Evolutionary conservation across 106 monocot species (phyloP), one percentile per base, ranked within the genome.

Genomic region (Dendrobium catenatum): DNA sequence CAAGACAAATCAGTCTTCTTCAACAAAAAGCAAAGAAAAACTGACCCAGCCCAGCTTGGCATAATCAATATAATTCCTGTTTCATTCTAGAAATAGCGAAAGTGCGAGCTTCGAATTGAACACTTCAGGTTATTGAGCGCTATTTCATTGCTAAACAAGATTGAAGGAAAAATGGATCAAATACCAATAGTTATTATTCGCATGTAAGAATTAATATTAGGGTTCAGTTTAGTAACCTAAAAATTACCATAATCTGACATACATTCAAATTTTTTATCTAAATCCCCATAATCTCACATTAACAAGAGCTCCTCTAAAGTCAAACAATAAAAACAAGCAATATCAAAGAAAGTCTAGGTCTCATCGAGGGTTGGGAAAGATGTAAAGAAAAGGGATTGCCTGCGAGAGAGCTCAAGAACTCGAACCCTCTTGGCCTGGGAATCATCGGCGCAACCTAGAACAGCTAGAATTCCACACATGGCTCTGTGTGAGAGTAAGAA

Each of bases 351-450:
- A 1, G 10, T 10, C 74, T 74, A 74, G 73, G 73, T 17, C 20
- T 74, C 5, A 15, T 73, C 5, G 17, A 27, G 33, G 33, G 10
- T 4, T 40, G 2, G 13, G 72, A 40, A 15, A 72, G 16, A 5
- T 2, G 13, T 13, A 51, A 3, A 74, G 74, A 74, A 44, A 74
- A 42, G 18, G n/a, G n/a, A 61, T 85, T 94, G 88, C 93, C 96
- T 91, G 90, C 96, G 91, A 80, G 96, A 96, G 82, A 96, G 96
- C 84, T 96, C 93, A 41, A 96, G 96, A 40, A 96, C 93, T 58
- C 96, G 93, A 42, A 91, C 86, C 70, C 96, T 84, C 83, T 91
- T 96, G 27, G 93, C 88, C 89, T 95, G 95, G 4, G 93, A 91
- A 80, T 85, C 91, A 48, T 91, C 91, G 41, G 91, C 85, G 82